Conservation (phyloP, 306 rosid species). For the Echinosophora koreensis region DNA sequence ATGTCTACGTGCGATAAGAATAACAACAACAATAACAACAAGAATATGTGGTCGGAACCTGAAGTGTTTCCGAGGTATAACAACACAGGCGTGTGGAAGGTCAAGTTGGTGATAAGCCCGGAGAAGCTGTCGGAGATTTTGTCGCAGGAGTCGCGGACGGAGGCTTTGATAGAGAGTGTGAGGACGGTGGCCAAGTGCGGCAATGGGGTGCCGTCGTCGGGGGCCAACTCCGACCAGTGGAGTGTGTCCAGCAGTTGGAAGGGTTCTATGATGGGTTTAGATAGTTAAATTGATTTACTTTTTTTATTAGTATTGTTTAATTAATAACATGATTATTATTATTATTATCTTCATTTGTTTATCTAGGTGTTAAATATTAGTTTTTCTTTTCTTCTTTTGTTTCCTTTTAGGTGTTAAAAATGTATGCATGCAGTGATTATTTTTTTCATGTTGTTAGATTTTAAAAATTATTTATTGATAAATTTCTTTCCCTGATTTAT, state of each 20-base stretch:
- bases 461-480: too few species aligned
- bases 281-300: background rate
- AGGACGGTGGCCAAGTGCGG: conserved; percentile 88
- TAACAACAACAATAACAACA: background rate
- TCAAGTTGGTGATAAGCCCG: conserved; percentile 77
- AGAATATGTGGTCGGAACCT: conserved; percentile 52
- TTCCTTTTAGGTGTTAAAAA: background rate
- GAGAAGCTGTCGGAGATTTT: conserved; percentile 79
- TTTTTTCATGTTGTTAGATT: too few species aligned
- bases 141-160: conserved; percentile 71
- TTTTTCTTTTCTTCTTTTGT: background rate
- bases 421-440: background rate
- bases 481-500: too few species aligned
- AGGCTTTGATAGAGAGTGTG: conserved; percentile 80
- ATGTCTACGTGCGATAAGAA: conserved; percentile 63
- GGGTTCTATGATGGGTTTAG: conserved; percentile 50
- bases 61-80: conserved; percentile 73
- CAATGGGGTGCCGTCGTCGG: conserved; percentile 56
- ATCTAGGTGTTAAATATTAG: background rate
- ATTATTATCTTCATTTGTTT: conserved; percentile 6
- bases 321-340: background rate
- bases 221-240: conserved; percentile 68
- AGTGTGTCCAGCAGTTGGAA: conserved; percentile 73
- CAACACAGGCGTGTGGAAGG: conserved; percentile 81
- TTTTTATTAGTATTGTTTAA: too few species aligned